Percentiles rank a stretch among this genome's conserved stretches.
phyloP scores from a whole-genome alignment of 2,329 filamentous ascomycete genomes.

The Mollisia scopiformis region DNA sequence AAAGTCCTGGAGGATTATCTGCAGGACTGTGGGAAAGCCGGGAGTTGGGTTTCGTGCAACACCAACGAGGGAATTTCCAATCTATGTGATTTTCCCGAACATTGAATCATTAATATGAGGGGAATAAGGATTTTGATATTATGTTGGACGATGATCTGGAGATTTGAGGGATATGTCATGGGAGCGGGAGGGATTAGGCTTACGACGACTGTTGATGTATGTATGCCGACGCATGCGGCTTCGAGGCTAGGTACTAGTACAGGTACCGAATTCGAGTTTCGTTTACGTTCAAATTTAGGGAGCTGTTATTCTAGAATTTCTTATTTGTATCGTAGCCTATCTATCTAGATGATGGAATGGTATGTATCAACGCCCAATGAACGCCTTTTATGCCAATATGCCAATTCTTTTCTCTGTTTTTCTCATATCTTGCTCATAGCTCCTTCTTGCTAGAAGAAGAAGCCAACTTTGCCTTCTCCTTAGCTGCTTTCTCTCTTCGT shows the following conservation, averaged over 20 bases:
- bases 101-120: no score
- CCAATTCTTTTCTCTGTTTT: neutral
- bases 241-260: neutral
- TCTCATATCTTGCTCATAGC: constrained; percentile 10
- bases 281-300: neutral
- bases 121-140: no score
- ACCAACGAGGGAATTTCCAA: no score
- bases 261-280: neutral
- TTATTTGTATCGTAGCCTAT: neutral
- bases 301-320: neutral
- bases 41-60: no score
- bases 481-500: constrained; percentile 79
- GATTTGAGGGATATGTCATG: no score
- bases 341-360: neutral
- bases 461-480: constrained; percentile 49
- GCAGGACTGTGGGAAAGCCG: neutral
- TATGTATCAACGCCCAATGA: neutral
- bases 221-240: no score
- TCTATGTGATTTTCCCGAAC: no score
- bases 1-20: no score
- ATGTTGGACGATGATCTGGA: no score
- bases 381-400: neutral
- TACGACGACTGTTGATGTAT: neutral
- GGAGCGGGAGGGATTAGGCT: no score
- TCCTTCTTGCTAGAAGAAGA: constrained; percentile 33